Conservation (phyloP, 1,284 basidiomycete genomes). For the Ceratorhiza oryzae-sativae region DNA sequence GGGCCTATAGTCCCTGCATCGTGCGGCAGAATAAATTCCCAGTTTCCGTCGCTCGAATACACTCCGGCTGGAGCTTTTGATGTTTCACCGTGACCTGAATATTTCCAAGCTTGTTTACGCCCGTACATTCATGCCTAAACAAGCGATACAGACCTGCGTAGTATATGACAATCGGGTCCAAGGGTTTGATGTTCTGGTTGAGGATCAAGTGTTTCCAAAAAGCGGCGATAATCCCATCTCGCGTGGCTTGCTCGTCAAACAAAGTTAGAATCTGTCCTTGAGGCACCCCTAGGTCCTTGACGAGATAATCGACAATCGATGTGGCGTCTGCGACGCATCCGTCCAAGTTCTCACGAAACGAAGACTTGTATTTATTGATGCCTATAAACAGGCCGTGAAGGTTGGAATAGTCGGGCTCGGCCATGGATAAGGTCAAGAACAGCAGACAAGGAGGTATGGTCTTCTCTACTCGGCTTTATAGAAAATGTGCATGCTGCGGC, state of each 20-base stretch:
- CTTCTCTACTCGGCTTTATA: background rate
- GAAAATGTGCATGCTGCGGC: too few species aligned
- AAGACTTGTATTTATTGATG: constrained; percentile 21
- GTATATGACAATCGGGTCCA: constrained; percentile 27
- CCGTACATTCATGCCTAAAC: too few species aligned
- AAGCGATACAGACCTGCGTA: constrained; percentile 1
- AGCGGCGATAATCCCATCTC: background rate
- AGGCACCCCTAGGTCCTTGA: background rate
- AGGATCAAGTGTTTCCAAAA: constrained; percentile 20
- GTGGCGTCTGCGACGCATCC: constrained; percentile 20
- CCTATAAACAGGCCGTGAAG: constrained; percentile 28
- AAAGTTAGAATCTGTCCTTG: background rate
- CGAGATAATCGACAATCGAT: constrained; percentile 11
- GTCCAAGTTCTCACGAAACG: background rate
- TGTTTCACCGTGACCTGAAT: constrained; percentile 10
- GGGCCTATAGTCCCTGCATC: background rate
- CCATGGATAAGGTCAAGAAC: background rate
- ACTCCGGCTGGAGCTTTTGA: background rate
- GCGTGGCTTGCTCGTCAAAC: constrained; percentile 21
- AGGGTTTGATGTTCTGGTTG: constrained; percentile 3
- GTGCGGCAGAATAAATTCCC: constrained; percentile 14
- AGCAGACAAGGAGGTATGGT: background rate
- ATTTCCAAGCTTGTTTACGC: background rate
- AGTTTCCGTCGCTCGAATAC: constrained; percentile 2
- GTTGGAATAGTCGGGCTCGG: background rate